Conservation (phyloP, 495 filamentous ascomycete genomes). For the Penicillium desertorum region DNA sequence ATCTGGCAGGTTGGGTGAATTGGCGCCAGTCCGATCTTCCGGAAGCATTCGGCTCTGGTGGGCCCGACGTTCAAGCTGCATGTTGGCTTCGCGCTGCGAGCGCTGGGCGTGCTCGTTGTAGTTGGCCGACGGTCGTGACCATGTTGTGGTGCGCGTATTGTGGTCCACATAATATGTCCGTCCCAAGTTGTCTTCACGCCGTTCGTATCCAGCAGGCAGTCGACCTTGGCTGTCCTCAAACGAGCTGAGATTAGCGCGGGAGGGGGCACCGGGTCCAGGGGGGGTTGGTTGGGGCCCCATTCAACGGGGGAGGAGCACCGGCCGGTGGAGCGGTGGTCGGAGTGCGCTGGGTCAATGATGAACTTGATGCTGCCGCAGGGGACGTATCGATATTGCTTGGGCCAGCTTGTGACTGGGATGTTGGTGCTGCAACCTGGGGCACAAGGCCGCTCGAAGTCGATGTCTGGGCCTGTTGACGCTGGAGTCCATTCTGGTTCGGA, state of each 20-base stretch:
- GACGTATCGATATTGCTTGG: constrained; percentile 36
- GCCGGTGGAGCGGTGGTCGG: constrained; percentile 39
- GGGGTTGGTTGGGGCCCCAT: constrained; percentile 36
- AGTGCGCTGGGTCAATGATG: constrained; percentile 42
- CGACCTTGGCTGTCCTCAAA: constrained; percentile 95
- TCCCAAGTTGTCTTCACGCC: constrained; percentile 91
- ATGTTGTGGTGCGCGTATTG: constrained; percentile 94
- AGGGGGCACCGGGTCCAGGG: constrained; percentile 40
- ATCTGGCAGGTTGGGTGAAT: constrained; percentile 77
- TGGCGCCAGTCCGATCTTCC: constrained; percentile 92
- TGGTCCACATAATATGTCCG: constrained; percentile 99
- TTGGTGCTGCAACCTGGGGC: constrained; percentile 36
- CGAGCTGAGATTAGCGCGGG: constrained; percentile 69
- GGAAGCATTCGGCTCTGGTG: constrained; percentile 95
- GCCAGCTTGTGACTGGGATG: constrained; percentile 31
- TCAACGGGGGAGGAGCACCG: constrained; percentile 10
- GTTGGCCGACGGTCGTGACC: constrained; percentile 80
- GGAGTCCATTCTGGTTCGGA: constrained; percentile 42
- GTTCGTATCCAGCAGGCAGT: constrained; percentile 91
- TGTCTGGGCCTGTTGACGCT: constrained; percentile 39
- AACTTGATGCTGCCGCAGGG: constrained; percentile 35
- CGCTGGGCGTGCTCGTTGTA: constrained; percentile 78
- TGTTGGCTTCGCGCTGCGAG: constrained; percentile 79
- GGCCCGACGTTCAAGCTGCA: constrained; percentile 83
- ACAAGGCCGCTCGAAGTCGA: constrained; percentile 45